Percentiles rank a stretch among this genome's conserved stretches.
phyloP scores from a whole-genome alignment of 225 moss, liverwort and hornwort genomes.

The Thuidium tamariscinum region DNA sequence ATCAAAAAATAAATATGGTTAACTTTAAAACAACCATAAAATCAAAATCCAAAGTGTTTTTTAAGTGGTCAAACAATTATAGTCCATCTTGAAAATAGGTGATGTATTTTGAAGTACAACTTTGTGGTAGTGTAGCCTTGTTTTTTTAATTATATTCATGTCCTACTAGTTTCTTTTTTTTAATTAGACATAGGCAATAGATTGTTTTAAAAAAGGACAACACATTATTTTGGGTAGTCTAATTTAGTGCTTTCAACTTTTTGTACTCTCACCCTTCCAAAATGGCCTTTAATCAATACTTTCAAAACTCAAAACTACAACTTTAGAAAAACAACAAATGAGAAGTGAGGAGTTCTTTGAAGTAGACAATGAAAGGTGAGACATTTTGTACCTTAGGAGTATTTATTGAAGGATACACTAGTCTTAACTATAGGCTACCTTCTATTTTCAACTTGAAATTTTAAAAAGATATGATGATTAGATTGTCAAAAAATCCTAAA shows the following conservation, averaged over 20 bases:
- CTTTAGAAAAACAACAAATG: background rate
- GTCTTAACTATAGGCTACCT: rapidly evolving
- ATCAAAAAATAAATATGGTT: background rate
- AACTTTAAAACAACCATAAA: too few species aligned
- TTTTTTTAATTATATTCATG: background rate
- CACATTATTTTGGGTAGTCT: background rate
- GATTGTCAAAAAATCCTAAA: rapidly evolving
- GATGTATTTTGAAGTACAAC: too few species aligned
- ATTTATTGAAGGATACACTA: rapidly evolving
- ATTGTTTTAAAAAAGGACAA: background rate
- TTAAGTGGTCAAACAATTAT: background rate
- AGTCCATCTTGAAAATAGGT: background rate
- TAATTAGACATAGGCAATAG: background rate
- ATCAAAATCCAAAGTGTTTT: background rate
- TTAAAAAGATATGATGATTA: too few species aligned
- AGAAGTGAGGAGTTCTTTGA: background rate
- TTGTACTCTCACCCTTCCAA: too few species aligned
- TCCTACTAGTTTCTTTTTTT: background rate
- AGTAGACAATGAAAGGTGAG: background rate
- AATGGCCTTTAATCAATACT: background rate
- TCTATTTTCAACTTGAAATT: background rate
- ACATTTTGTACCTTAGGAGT: background rate
- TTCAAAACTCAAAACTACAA: background rate
- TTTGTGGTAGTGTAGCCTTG: background rate
- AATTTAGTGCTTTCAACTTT: too few species aligned